Evolutionary conservation across 768 basidiomycete species (phyloP), one percentile per base, ranked within the genome.

Genomic region (Cantharellus anzutake): DNA sequence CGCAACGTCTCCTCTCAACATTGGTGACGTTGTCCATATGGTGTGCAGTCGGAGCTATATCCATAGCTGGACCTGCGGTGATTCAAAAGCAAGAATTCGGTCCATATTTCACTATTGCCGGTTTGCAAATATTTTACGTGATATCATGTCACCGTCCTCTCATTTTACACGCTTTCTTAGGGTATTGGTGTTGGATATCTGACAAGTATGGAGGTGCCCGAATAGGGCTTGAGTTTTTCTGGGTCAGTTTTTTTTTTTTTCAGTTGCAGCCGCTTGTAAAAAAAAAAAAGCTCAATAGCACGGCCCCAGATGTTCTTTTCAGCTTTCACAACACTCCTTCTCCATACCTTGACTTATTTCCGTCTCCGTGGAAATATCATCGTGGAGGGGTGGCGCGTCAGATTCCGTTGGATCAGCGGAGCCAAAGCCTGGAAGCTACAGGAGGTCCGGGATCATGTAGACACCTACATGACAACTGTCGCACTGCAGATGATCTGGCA

Each of bases 121-220:
- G 60, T 4, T 35, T 57, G 4, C 29, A 11, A 48, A 11, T 48
- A 11, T 29, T 29, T 29, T 29, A 29, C 20, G 20, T 29, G 11
- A 11, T 11, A 48, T 48, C 44, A 11, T 29, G 29, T 48, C 44
- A 48, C 11, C 29, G 44, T 11, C 44, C 44, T 48, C 11, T 11
- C 44, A 48, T 11, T 48, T 11, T 11, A 11, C 11, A 11, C 29
- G 44, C 29, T 48, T 29, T 29, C 29, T 48, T 48, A 48, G 44
- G 44, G 11, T 48, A 48, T 29, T 61, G 60, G 60, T 61, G 60
- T 34, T 61, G 60, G 60, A 61, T 61, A 41, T 58, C 60, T 44
- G 59, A 61, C 20, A 37, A 57, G 60, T 61, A 61, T 50, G 40
- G 40, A 14, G 57, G 55, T 11, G 42, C 60, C 3, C 42, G 42